Percentiles rank a stretch among this genome's conserved stretches.
Evolutionary conservation across 164 flowering plant genomes (phyloP).

Genomic region (Umbellularia californica): DNA sequence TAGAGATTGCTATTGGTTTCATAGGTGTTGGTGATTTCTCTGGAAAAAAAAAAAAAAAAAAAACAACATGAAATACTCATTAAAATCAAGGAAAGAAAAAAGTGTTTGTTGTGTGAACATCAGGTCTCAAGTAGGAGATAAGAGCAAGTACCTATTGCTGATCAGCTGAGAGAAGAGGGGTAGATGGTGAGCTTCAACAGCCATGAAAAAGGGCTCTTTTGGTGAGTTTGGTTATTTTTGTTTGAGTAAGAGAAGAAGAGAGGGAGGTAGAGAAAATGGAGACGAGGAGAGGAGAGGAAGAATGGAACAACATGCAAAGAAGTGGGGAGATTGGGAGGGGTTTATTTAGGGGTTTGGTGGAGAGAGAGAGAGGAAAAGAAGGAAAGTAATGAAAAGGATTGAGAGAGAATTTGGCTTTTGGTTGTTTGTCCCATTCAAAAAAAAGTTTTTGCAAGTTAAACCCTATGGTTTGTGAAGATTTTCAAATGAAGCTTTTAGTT

Average conservation of each 20-base stretch:
- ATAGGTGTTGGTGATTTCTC: slow-evolving; percentile 24
- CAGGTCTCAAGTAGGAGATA: not conserved
- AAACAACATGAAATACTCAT: not conserved
- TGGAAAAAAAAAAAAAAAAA: slow-evolving; percentile 13
- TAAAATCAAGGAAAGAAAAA: not conserved
- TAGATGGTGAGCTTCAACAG: slow-evolving; percentile 56
- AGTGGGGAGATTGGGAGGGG: slow-evolving; percentile 13
- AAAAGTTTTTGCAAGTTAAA: too few species aligned
- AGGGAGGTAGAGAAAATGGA: not conserved
- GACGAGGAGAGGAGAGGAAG: not conserved
- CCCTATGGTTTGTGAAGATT: too few species aligned
- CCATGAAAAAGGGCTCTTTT: slow-evolving; percentile 29
- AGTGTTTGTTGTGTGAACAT: not conserved
- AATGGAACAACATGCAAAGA: slow-evolving; percentile 19
- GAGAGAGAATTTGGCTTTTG: not conserved
- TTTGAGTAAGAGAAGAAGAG: slow-evolving; percentile 1
- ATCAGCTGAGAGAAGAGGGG: slow-evolving; percentile 40
- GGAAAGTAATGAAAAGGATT: not conserved
- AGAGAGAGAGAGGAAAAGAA: slow-evolving; percentile 3
- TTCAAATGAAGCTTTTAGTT: too few species aligned
- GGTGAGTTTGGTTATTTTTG: not conserved
- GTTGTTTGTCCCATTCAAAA: not conserved
- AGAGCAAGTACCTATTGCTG: slow-evolving; percentile 22
- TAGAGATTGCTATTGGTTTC: slow-evolving; percentile 18
- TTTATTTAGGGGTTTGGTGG: slow-evolving; percentile 8